Conservation (phyloP, 2,329 filamentous ascomycete genomes). For the Penicillium brevicompactum region DNA sequence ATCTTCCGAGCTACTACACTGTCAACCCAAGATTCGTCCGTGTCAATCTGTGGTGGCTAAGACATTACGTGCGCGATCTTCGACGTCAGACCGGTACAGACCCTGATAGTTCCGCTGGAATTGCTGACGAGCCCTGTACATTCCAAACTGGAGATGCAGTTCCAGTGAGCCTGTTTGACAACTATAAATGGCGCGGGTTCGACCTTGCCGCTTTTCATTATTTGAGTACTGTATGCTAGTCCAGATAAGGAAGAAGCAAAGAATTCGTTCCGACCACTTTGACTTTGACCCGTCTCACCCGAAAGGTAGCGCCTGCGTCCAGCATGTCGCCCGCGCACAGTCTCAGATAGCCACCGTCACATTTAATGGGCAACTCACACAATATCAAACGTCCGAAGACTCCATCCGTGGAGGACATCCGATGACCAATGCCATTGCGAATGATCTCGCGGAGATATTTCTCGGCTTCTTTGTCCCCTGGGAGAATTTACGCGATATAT, state of each 20-base stretch:
- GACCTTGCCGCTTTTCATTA: background rate
- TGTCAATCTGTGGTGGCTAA: constrained; percentile 8
- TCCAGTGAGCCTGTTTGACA: background rate
- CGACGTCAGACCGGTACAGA: background rate
- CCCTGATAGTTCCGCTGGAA: background rate
- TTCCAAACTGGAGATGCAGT: background rate
- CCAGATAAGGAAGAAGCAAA: background rate
- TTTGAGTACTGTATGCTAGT: too few relatives aligned
- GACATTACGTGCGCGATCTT: constrained; percentile 1
- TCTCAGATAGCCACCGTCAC: background rate
- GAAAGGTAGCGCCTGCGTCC: background rate
- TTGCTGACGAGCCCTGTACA: background rate
- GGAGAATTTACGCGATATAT: background rate
- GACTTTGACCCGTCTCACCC: background rate
- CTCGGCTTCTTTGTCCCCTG: background rate
- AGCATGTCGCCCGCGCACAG: background rate
- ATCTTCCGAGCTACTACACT: constrained; percentile 3
- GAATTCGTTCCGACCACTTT: background rate
- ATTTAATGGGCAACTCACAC: background rate
- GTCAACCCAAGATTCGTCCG: background rate
- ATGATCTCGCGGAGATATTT: background rate
- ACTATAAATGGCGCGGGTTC: background rate
- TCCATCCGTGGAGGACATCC: background rate
- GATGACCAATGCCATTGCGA: background rate
- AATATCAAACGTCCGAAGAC: background rate